Percentiles rank a stretch among this genome's conserved stretches.
Conservation (phyloP, 2,329 filamentous ascomycete species). For the Talaromyces sp. region DNA sequence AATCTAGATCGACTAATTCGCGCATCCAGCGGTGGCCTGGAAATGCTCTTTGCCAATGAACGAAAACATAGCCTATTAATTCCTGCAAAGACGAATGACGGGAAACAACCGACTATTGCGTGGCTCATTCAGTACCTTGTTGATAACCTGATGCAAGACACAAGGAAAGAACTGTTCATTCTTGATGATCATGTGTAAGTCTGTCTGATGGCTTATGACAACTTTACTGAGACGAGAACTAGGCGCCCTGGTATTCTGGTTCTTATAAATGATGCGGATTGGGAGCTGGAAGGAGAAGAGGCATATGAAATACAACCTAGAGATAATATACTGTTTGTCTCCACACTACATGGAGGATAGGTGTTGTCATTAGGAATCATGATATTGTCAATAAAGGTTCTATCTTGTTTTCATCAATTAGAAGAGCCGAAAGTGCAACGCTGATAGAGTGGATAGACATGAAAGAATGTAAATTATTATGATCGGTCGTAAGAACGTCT, state of each 20-base stretch:
- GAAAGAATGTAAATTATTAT: neutral
- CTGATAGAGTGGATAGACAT: neutral
- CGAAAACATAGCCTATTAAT: slow-evolving; percentile 68
- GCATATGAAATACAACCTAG: slow-evolving; percentile 75
- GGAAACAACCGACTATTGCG: slow-evolving; percentile 64
- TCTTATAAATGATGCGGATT: slow-evolving; percentile 95
- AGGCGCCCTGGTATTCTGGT: slow-evolving; percentile 95
- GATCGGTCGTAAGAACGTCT: slow-evolving; percentile 23
- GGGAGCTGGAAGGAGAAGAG: slow-evolving; percentile 95
- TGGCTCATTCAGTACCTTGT: slow-evolving; percentile 78
- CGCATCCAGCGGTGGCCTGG: slow-evolving; percentile 71
- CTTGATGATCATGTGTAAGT: slow-evolving; percentile 83
- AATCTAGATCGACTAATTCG: neutral
- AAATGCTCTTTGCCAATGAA: slow-evolving; percentile 87
- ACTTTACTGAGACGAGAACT: slow-evolving; percentile 15
- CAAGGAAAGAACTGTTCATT: slow-evolving; percentile 82
- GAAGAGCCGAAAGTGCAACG: slow-evolving; percentile 4
- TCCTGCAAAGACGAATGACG: slow-evolving; percentile 59
- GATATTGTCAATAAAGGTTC: slow-evolving; percentile 5
- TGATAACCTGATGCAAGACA: slow-evolving; percentile 78
- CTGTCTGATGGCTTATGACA: neutral
- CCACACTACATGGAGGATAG: slow-evolving; percentile 89
- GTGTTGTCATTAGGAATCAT: slow-evolving; percentile 6
- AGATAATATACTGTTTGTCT: slow-evolving; percentile 94
- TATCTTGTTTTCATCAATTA: slow-evolving; percentile 8